phyloP scores from a whole-genome alignment of 148 eudicot genomes.

The Cornus florida region DNA sequence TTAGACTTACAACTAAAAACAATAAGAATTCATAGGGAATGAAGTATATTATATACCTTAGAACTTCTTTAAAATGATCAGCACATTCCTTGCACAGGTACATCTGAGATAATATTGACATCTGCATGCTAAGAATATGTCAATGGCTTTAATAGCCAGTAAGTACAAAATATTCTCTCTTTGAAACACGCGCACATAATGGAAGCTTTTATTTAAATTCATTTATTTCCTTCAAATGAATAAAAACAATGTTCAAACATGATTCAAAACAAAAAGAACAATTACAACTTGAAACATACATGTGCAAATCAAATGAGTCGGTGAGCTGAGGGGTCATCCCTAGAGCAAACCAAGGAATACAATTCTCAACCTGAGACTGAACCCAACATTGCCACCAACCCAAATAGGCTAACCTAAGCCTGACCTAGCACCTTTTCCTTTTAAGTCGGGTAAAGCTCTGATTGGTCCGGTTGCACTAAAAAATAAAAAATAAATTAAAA shows the following conservation, averaged over 20 bases:
- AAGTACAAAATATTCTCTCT: background rate
- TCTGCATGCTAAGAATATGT: conserved; percentile 46
- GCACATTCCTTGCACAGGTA: conserved; percentile 96
- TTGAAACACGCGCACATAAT: background rate
- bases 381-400: background rate
- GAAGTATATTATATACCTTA: conserved; percentile 41
- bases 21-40: background rate
- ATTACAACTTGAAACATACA: too few species aligned
- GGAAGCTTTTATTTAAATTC: too few species aligned
- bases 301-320: too few species aligned
- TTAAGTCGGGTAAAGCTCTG: too few species aligned
- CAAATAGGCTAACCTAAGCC: too few species aligned
- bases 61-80: conserved; percentile 90
- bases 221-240: too few species aligned
- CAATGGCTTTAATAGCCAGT: background rate
- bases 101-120: conserved; percentile 83
- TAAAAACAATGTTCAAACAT: background rate
- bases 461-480: too few species aligned
- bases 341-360: background rate
- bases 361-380: background rate
- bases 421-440: too few species aligned
- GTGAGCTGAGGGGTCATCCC: background rate
- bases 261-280: background rate
- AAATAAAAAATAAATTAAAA: too few species aligned
- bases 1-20: background rate